Percentiles rank a stretch among this genome's conserved stretches.
Evolutionary conservation across 2,329 filamentous ascomycete genomes (phyloP).

Genomic region (Talaromyces sp.): DNA sequence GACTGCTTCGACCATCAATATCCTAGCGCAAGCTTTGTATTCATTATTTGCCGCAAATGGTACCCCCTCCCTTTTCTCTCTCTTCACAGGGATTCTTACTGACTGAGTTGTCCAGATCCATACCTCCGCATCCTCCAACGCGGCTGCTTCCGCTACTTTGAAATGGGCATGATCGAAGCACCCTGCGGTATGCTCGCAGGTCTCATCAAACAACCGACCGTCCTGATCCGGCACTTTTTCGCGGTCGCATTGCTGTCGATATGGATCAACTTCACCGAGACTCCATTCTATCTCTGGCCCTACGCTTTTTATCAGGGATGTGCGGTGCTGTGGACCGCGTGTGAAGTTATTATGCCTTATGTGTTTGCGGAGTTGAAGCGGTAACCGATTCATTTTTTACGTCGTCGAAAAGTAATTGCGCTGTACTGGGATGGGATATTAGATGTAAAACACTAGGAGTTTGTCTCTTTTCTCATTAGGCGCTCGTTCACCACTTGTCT

Average conservation of each 20-base stretch:
- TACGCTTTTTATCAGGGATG: constrained; percentile 63
- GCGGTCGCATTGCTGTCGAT: constrained; percentile 84
- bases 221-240: constrained; percentile 92
- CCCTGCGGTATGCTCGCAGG: constrained; percentile 80
- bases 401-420: not conserved
- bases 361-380: constrained; percentile 65
- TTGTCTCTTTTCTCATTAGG: not conserved
- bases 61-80: constrained; percentile 24
- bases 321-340: constrained; percentile 74
- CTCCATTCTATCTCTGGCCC: constrained; percentile 57
- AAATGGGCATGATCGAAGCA: constrained; percentile 68
- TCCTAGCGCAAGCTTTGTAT: constrained; percentile 94
- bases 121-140: constrained; percentile 76
- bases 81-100: not conserved
- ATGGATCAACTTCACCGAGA: constrained; percentile 60
- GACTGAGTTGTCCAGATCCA: constrained; percentile 44
- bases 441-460: not conserved
- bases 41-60: constrained; percentile 80
- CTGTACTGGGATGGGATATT: not conserved
- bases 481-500: not conserved
- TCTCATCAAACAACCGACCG: constrained; percentile 70
- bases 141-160: constrained; percentile 92
- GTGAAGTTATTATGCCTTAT: constrained; percentile 77
- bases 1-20: constrained; percentile 86
- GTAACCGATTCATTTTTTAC: not conserved